Evolutionary conservation across 139 green algal species (phyloP), one percentile per base, ranked within the genome.

Genomic region (Medakamo hakoo): DNA sequence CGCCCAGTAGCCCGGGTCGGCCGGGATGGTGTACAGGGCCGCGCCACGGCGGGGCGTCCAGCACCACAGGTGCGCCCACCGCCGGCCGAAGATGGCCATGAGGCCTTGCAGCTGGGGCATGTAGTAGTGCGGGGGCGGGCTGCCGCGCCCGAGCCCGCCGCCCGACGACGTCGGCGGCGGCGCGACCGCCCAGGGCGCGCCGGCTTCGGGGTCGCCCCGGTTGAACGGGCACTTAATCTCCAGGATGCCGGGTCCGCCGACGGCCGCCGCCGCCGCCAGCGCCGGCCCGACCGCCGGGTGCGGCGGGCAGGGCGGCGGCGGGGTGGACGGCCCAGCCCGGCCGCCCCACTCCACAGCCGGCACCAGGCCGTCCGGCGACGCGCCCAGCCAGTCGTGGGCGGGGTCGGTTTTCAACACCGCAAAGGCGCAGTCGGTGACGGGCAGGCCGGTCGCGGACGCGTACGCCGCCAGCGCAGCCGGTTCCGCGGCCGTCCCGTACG

Each of bases 221-320:
- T 86, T 86, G 68, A 72, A 84, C 14, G 82, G 82, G 69, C 82
- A 89, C 70, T 89, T 89, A 59, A 89, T 77, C 58, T 89, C 82
- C 31, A 89, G 65, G 4, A 89, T 60, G 23, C 78, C 82, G 3
- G 68, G 68, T 14, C 68, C 73, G 2, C 58, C 23, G 14, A 57
- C 65, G 4, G 28, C 29, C 40, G 48, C n/a, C 32, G 32, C 59
- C 27, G 30, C 60, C 22, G 25, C 1, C n/a, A n/a, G 2, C 59
- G 49, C 2, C 28, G 49, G 2, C 20, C 32, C 26, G 25, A 27
- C 26, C 49, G 16, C 3, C 25, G 22, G 25, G 26, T 48, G 61
- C 23, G 23, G 26, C n/a, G 27, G 58, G 24, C 5, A 16, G 4
- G 25, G 1, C 24, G 26, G 26, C 49, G 4, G 9, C 2, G 3